These are phyloP conservation scores for Ceratobasidium sp. DNA, from an alignment of 1,284 basidiomycete species.

Conservation along the genomic window DNA sequence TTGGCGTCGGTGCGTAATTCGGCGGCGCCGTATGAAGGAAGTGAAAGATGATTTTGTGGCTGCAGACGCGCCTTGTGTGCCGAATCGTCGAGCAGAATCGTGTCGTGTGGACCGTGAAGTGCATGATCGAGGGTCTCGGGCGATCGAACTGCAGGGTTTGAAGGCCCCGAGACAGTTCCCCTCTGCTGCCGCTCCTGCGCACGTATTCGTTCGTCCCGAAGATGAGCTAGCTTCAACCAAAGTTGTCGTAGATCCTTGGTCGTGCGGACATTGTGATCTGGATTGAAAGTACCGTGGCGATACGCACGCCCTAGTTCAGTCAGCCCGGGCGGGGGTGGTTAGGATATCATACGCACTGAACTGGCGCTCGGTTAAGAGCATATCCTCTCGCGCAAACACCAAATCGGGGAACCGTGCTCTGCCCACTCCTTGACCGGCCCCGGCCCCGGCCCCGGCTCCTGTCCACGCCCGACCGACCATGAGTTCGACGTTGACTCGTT, in stretches of 20 bases:
- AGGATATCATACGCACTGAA: slow-evolving; percentile 19
- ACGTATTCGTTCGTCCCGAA: slow-evolving; percentile 14
- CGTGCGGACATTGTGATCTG: slow-evolving; percentile 31
- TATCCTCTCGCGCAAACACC: slow-evolving; percentile 26
- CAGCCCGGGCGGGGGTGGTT: not conserved
- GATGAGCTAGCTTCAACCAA: slow-evolving; percentile 3
- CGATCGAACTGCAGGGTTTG: not conserved
- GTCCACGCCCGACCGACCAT: slow-evolving; percentile 29
- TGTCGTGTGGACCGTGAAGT: slow-evolving; percentile 13
- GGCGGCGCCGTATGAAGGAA: slow-evolving; percentile 11
- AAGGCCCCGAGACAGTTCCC: not conserved
- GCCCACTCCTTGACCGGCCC: not conserved
- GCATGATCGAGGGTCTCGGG: not conserved
- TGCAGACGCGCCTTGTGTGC: slow-evolving; percentile 25
- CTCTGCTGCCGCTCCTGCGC: not conserved
- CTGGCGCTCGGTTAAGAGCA: slow-evolving; percentile 14
- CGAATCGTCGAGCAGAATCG: slow-evolving; percentile 28
- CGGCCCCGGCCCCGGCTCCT: not conserved
- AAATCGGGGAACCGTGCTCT: slow-evolving; percentile 9
- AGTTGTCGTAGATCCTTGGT: slow-evolving; percentile 28
- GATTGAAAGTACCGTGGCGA: slow-evolving; percentile 26
- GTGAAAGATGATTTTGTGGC: slow-evolving; percentile 8
- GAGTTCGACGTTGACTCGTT: slow-evolving; percentile 1
- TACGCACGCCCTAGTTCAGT: slow-evolving; percentile 11
- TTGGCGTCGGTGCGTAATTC: slow-evolving; percentile 20